Conservation (phyloP, 192 early-diverging fungal genomes). For the Spizellomyces sp. region DNA sequence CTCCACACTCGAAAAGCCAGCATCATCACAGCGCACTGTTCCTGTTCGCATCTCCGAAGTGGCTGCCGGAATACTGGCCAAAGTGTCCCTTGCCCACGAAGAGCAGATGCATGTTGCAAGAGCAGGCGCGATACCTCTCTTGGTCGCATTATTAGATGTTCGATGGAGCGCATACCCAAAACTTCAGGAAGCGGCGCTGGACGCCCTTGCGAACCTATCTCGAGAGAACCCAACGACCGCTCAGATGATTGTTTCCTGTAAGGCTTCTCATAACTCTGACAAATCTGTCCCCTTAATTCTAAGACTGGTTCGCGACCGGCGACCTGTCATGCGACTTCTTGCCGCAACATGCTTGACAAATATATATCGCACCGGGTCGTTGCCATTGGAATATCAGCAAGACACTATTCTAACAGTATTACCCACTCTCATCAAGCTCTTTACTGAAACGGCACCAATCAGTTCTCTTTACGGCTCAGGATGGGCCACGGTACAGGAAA, state of each 20-base stretch:
- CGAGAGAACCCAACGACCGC: slow-evolving; percentile 62
- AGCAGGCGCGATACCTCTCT: slow-evolving; percentile 57
- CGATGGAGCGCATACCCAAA: slow-evolving; percentile 52
- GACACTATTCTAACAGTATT: slow-evolving; percentile 61
- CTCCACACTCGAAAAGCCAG: not conserved
- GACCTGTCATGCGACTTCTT: slow-evolving; percentile 67
- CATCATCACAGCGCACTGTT: not conserved
- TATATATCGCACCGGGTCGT: slow-evolving; percentile 58
- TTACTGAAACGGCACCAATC: slow-evolving; percentile 50
- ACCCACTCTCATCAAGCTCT: slow-evolving; percentile 71
- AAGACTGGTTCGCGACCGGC: slow-evolving; percentile 66
- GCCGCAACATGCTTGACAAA: slow-evolving; percentile 71
- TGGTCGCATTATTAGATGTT: slow-evolving; percentile 58
- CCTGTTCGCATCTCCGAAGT: slow-evolving; percentile 63
- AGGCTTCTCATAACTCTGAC: slow-evolving; percentile 41
- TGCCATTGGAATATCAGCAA: slow-evolving; percentile 54
- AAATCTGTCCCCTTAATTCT: slow-evolving; percentile 57
- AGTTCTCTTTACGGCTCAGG: slow-evolving; percentile 19
- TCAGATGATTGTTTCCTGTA: slow-evolving; percentile 50
- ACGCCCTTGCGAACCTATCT: slow-evolving; percentile 70
- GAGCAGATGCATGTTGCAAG: slow-evolving; percentile 62
- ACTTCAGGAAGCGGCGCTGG: slow-evolving; percentile 78
- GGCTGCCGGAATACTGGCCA: slow-evolving; percentile 63
- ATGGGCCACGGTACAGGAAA: slow-evolving; percentile 58
- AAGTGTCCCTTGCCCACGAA: slow-evolving; percentile 59